Base-by-base conservation (phyloP, 257 asterid species). In the Cruciata laevipes region DNA sequence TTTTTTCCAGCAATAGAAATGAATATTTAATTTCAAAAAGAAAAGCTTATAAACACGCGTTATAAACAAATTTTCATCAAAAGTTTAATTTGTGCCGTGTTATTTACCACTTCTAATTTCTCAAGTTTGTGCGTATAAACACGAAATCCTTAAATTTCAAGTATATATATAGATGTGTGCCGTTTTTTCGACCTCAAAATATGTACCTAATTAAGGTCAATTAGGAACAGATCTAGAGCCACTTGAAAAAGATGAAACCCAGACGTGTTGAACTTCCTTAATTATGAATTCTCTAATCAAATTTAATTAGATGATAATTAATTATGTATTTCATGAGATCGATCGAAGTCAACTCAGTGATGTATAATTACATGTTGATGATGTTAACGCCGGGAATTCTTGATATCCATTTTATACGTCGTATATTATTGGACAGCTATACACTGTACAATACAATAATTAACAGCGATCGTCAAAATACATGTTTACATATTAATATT, bases 71-170 rank as follows among this genome's bases (percentile, higher is more conserved):
- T 23, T 7, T 49, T 52, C 47, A 42, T 30, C 53, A 70, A 49
- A 23, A 53, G n/a, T 5, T 53, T 47, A n/a, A 55, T 10, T 8
- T 70, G 55, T 49, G 69, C 63, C 69, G 65, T 63, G 69, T 71
- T 24, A 24, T 17, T 52, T 10, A 52, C 59, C 24, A 1, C 58
- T 14, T 71, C 42, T 51, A 32, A 37, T 52, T 63, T 63, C 58
- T 71, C 49, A 11, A 27, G 25, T 24, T 24, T 5, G 3, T 35
- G 0, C 35, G 6, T n/a, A 44, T 30, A 6, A 55, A 17, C 52
- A 44, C 10, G 20, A 42, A 32, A 31, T 7, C 18, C 47, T 7
- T 47, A 23, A 53, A 25, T 37, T 52, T 9, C 12, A 58, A 18
- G 24, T 20, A 42, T 42, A 44, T 2, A 38, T 3, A 18, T 18